These are phyloP conservation scores for Pythium monospermum DNA, from an alignment of 352 stramenopile species.

Conservation along the genomic window DNA sequence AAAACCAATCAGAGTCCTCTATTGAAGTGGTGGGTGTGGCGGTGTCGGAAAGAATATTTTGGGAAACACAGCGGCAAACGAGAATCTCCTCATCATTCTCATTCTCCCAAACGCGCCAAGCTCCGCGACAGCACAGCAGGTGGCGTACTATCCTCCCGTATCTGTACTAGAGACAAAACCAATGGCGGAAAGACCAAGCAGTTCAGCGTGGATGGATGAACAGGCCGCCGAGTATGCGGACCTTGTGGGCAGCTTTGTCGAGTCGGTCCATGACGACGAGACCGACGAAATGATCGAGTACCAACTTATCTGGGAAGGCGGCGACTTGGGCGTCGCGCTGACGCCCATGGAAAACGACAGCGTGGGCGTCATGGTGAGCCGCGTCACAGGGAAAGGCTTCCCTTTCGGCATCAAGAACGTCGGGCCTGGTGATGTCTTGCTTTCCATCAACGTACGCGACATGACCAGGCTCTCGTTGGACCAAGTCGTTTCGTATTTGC, in stretches of 20 bases:
- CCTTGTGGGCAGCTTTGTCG: constrained; percentile 80
- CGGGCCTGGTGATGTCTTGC: constrained; percentile 64
- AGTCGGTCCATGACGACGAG: constrained; percentile 75
- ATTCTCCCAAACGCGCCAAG: background rate
- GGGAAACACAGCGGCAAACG: too few relatives aligned
- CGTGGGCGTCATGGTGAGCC: constrained; percentile 66
- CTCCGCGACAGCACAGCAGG: too few relatives aligned
- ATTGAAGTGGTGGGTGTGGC: too few relatives aligned
- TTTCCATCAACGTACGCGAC: constrained; percentile 82
- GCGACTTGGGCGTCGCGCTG: constrained; percentile 78
- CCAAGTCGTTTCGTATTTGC: constrained; percentile 75
- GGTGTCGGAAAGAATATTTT: too few relatives aligned
- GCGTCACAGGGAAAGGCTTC: constrained; percentile 83
- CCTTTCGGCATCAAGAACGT: constrained; percentile 88
- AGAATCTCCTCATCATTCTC: too few relatives aligned
- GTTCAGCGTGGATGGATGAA: constrained; percentile 78
- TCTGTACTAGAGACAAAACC: background rate
- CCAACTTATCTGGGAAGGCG: constrained; percentile 86
- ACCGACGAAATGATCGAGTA: constrained; percentile 86
- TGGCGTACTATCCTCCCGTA: too few relatives aligned
- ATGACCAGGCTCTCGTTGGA: constrained; percentile 75
- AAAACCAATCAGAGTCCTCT: too few relatives aligned
- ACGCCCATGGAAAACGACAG: constrained; percentile 60
- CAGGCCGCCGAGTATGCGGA: constrained; percentile 81
- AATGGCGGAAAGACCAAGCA: constrained; percentile 11